A percentile compares a stretch with the other conserved stretches of the same genome.
Conservation (phyloP, 495 filamentous ascomycete genomes). For the Acidiella bohemica region DNA sequence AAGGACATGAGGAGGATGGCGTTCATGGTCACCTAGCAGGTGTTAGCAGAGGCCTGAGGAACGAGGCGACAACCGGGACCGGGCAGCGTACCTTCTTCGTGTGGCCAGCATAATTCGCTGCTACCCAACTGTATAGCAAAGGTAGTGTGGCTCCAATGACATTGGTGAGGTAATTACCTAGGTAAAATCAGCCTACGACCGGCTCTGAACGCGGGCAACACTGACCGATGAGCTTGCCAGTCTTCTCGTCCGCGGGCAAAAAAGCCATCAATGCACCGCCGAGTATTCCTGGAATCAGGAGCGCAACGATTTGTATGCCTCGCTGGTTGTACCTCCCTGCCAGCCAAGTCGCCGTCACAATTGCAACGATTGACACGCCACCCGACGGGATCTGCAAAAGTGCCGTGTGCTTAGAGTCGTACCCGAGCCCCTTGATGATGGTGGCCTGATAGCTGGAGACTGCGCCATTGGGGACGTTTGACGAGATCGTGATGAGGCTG, state of each 20-base stretch:
- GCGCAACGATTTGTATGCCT: not conserved
- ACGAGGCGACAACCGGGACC: too few relatives aligned
- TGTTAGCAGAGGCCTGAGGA: too few relatives aligned
- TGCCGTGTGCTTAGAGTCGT: conserved; percentile 1
- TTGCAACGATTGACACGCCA: conserved; percentile 8
- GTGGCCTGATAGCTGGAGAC: conserved; percentile 11
- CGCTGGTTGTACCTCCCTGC: conserved; percentile 6
- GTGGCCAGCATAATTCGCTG: conserved; percentile 27
- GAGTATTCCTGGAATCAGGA: conserved; percentile 7
- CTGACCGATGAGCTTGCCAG: too few relatives aligned
- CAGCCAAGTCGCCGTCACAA: conserved; percentile 5
- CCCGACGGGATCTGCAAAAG: conserved; percentile 16
- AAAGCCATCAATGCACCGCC: conserved; percentile 14
- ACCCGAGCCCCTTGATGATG: conserved; percentile 17
- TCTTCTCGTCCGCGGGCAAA: too few relatives aligned
- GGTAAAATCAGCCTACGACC: not conserved
- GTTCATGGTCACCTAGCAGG: conserved; percentile 34
- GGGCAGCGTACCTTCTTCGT: not conserved
- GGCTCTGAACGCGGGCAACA: too few relatives aligned
- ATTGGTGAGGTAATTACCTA: conserved; percentile 53
- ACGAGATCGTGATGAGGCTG: conserved; percentile 18
- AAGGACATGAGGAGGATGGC: conserved; percentile 10
- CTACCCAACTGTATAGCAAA: conserved; percentile 31
- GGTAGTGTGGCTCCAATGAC: conserved; percentile 30
- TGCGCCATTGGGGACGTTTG: conserved; percentile 11